Evolutionary conservation across 2,329 filamentous ascomycete species (phyloP).

Genomic region (Knufia fluminis): DNA sequence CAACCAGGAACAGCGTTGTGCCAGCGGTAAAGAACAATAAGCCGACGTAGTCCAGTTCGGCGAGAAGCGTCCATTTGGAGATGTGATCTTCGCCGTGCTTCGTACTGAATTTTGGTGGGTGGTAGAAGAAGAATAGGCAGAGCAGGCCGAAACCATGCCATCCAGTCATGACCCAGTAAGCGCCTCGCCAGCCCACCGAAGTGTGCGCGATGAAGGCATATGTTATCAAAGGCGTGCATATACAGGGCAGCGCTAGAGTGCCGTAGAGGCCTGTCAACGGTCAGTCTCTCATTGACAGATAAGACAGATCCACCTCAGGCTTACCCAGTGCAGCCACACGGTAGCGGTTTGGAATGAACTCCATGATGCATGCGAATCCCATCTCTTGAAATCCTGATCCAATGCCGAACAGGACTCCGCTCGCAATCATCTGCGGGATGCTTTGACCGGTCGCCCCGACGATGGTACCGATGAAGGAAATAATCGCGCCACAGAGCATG

Average conservation of each 20-base stretch:
- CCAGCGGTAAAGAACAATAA: conserved; percentile 36
- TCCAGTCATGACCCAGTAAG: conserved; percentile 30
- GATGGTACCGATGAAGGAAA: conserved; percentile 32
- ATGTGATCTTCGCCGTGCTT: conserved; percentile 27
- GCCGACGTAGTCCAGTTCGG: conserved; percentile 39
- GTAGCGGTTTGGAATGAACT: no score
- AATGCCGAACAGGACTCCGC: conserved; percentile 31
- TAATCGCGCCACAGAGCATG: conserved; percentile 17
- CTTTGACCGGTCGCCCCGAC: conserved; percentile 30
- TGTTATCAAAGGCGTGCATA: conserved; percentile 38
- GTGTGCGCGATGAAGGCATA: conserved; percentile 38
- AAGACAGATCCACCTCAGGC: no score
- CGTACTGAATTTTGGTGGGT: conserved; percentile 38
- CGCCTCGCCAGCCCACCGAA: conserved; percentile 39
- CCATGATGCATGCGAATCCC: conserved; percentile 30
- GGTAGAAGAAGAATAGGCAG: conserved; percentile 33
- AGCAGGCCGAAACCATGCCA: conserved; percentile 8
- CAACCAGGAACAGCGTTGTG: conserved; percentile 36
- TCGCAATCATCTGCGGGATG: conserved; percentile 31
- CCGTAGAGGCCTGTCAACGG: no score
- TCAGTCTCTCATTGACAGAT: no score
- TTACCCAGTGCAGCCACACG: no score
- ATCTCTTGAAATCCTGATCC: conserved; percentile 32
- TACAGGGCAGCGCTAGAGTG: conserved; percentile 18
- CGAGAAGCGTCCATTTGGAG: conserved; percentile 30